Conservation (phyloP, 257 asterid genomes). For the Plantago major region DNA sequence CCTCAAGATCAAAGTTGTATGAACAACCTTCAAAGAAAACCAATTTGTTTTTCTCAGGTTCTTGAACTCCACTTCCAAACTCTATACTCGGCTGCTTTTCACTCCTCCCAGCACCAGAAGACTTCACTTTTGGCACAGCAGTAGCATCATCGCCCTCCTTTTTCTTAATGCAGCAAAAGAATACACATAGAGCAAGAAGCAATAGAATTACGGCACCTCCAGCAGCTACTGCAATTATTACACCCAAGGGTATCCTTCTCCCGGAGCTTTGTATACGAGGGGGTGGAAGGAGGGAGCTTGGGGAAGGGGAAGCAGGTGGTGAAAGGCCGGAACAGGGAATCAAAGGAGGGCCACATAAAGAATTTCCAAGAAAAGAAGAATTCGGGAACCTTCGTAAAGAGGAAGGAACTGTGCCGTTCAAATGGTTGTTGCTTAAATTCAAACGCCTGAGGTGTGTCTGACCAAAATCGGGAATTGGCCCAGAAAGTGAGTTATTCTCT, state of each 20-base stretch:
- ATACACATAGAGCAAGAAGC: slow-evolving; percentile 40
- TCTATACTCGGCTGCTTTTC: slow-evolving; percentile 81
- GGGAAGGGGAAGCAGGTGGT: slow-evolving; percentile 12
- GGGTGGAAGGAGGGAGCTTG: slow-evolving; percentile 8
- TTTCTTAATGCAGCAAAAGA: slow-evolving; percentile 51
- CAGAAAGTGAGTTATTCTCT: slow-evolving; percentile 45
- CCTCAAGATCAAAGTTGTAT: slow-evolving; percentile 90
- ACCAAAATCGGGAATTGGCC: slow-evolving; percentile 5
- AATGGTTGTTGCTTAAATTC: slow-evolving; percentile 45
- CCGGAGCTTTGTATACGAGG: slow-evolving; percentile 21
- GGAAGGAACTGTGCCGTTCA: slow-evolving; percentile 49
- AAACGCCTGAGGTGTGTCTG: slow-evolving; percentile 19
- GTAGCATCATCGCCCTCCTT: slow-evolving; percentile 30
- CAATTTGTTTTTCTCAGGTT: slow-evolving; percentile 75
- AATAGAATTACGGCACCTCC: slow-evolving; percentile 63
- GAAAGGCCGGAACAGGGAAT: slow-evolving; percentile 33
- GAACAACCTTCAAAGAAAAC: slow-evolving; percentile 92
- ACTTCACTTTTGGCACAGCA: slow-evolving; percentile 55
- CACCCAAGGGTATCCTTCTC: slow-evolving; percentile 49
- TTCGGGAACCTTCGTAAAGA: slow-evolving; percentile 40
- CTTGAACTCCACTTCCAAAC: slow-evolving; percentile 93
- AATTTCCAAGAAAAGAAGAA: slow-evolving; percentile 48
- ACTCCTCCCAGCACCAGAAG: slow-evolving; percentile 29
- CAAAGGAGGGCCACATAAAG: slow-evolving; percentile 51
- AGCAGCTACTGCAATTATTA: slow-evolving; percentile 74